phyloP scores from a whole-genome alignment of 306 rosid genomes.

The Arachis stenosperma region DNA sequence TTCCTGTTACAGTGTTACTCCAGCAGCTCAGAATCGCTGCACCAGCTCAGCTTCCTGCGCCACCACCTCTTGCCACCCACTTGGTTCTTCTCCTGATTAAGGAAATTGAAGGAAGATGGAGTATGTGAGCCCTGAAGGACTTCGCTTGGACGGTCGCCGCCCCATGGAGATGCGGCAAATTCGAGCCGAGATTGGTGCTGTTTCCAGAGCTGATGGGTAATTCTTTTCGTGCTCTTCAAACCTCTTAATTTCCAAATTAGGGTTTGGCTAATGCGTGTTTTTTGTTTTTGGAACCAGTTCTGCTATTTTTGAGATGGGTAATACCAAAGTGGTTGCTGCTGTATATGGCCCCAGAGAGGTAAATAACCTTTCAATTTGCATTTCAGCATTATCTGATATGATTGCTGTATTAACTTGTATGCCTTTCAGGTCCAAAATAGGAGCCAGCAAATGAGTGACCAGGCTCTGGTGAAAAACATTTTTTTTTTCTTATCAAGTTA shows the following conservation, averaged over 20 bases:
- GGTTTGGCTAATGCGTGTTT: neutral
- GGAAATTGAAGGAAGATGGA: slow-evolving; percentile 54
- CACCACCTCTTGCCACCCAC: no score
- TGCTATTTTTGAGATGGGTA: slow-evolving; percentile 91
- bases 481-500: neutral
- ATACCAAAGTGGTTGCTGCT: slow-evolving; percentile 90
- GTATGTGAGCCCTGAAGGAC: slow-evolving; percentile 90
- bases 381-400: slow-evolving; percentile 7
- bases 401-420: neutral
- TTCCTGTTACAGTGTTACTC: no score
- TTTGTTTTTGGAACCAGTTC: slow-evolving; percentile 54
- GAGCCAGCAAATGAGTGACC: slow-evolving; percentile 70
- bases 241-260: neutral
- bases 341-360: slow-evolving; percentile 97
- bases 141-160: slow-evolving; percentile 90
- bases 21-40: no score
- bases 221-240: neutral
- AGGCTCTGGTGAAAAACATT: slow-evolving; percentile 62
- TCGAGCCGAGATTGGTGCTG: slow-evolving; percentile 83
- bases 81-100: no score
- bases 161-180: slow-evolving; percentile 92
- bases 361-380: slow-evolving; percentile 5
- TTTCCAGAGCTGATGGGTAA: slow-evolving; percentile 88
- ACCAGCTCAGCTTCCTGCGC: no score
- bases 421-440: slow-evolving; percentile 74